Base-by-base conservation (phyloP, 2,329 filamentous ascomycete genomes). In the Phoma sp. region DNA sequence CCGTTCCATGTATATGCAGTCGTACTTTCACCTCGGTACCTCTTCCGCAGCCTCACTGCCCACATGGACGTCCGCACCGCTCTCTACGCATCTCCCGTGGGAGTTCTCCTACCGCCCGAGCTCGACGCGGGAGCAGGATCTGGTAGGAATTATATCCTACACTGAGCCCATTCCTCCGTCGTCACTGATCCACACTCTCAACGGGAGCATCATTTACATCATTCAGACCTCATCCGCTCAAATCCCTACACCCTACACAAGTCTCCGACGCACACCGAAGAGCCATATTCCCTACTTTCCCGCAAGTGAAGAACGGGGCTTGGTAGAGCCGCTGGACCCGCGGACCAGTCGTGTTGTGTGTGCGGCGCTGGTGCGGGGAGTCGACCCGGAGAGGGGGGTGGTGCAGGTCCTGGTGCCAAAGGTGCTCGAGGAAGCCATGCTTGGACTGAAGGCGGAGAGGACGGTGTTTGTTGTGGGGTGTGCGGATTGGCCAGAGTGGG, bases 1-100 rank as follows among this genome's bases (percentile, higher is more conserved):
- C 2, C 80, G 89, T 45, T 82, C 83, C 6, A 92, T 94, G 88
- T 89, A 92, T 63, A 85, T 82, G n/a, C 87, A 92, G 81, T 88
- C 89, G 0, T 94, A 93, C 64, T 91, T 94, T 66, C 91, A 94
- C 68, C 69, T 61, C 43, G 43, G 51, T 54, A 27, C 49, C 40
- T 27, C 55, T 54, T 8, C 62, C 62, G 44, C 63, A 37, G 59
- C 57, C 60, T 32, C 46, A 6, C 2, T 22, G 4, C 48, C 74
- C 19, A 72, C 69, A 39, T 90, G 86, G 84, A 76, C 82, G 46
- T 56, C 79, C 0, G 78, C 76, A 0, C 83, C 88, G 0, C 74
- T 93, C 8, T 84, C 84, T 1, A 76, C 78, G 0, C 64, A 82
- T 7, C 72, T 80, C 0, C 90, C 90, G 0, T 87, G 85, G 81